These are phyloP conservation scores for Cymbidium sinense DNA, from an alignment of 106 monocot species.

Conservation along the genomic window DNA sequence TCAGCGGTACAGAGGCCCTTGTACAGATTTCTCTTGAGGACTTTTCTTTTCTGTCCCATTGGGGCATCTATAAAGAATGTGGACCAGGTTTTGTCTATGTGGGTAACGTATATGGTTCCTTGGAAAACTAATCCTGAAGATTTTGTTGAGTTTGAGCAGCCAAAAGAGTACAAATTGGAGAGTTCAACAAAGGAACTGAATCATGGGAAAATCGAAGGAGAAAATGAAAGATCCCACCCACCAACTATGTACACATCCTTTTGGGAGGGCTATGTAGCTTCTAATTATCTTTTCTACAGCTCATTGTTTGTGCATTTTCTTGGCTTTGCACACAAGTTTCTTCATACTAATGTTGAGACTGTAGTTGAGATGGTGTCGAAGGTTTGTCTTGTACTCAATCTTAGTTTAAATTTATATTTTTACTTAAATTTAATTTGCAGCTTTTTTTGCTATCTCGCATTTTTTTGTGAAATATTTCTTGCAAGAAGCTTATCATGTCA, in stretches of 20 bases:
- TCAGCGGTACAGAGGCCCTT: constrained; percentile 65
- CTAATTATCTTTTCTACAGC: constrained; percentile 89
- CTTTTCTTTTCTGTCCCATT: constrained; percentile 73
- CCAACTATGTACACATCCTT: constrained; percentile 23
- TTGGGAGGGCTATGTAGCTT: constrained; percentile 62
- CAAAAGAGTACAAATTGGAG: constrained; percentile 6
- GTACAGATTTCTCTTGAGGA: constrained; percentile 84
- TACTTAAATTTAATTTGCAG: not conserved
- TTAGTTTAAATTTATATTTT: not conserved
- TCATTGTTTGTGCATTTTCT: constrained; percentile 82
- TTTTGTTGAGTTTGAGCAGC: constrained; percentile 47
- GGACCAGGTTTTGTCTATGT: constrained; percentile 59
- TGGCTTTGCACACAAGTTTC: constrained; percentile 86
- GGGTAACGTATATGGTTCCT: constrained; percentile 64
- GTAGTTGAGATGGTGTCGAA: constrained; percentile 65
- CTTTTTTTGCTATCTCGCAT: not conserved
- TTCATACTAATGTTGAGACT: constrained; percentile 51
- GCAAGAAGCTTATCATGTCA: not conserved
- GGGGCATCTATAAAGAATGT: constrained; percentile 71
- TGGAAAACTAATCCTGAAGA: constrained; percentile 52
- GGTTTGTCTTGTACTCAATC: constrained; percentile 31
- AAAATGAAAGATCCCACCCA: constrained; percentile 3
- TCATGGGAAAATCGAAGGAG: constrained; percentile 13
- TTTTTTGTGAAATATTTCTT: not conserved
- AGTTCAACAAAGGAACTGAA: constrained; percentile 9